A percentile compares a stretch with the other conserved stretches of the same genome.
Evolutionary conservation across 2,329 filamentous ascomycete genomes (phyloP).

Genomic region (Nannizziopsis barbatae): DNA sequence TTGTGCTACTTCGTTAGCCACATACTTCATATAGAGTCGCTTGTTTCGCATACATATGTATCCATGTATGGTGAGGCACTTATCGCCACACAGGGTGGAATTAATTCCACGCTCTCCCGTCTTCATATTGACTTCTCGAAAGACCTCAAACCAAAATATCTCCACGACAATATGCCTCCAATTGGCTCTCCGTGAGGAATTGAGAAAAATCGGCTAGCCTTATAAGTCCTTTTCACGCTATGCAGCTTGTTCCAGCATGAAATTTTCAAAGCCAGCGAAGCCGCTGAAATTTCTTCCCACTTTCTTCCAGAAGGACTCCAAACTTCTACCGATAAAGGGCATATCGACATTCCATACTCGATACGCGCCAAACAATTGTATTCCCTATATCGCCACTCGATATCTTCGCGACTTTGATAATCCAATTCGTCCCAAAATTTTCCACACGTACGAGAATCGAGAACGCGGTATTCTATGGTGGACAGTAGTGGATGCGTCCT

Average conservation of each 20-base stretch:
- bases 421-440: constrained; percentile 27
- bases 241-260: not conserved
- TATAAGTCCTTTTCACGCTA: not conserved
- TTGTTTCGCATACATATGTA: too few species aligned
- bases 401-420: constrained; percentile 18
- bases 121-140: too few species aligned
- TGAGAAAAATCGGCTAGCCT: too few species aligned
- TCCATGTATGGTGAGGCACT: too few species aligned
- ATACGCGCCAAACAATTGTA: constrained; percentile 19
- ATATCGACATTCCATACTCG: constrained; percentile 18
- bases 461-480: constrained; percentile 40
- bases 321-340: constrained; percentile 1
- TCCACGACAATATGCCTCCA: too few species aligned
- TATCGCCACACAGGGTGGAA: too few species aligned
- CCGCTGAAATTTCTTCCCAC: not conserved
- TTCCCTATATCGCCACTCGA: constrained; percentile 23
- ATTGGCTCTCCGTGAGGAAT: too few species aligned
- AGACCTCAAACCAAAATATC: too few species aligned
- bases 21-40: too few species aligned
- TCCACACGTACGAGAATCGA: constrained; percentile 28
- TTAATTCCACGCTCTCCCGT: too few species aligned
- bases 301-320: not conserved
- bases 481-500: constrained; percentile 28
- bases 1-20: too few species aligned
- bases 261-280: not conserved